phyloP scores from a whole-genome alignment of 78 protist genomes.

The Dictyostelium discoideum region DNA sequence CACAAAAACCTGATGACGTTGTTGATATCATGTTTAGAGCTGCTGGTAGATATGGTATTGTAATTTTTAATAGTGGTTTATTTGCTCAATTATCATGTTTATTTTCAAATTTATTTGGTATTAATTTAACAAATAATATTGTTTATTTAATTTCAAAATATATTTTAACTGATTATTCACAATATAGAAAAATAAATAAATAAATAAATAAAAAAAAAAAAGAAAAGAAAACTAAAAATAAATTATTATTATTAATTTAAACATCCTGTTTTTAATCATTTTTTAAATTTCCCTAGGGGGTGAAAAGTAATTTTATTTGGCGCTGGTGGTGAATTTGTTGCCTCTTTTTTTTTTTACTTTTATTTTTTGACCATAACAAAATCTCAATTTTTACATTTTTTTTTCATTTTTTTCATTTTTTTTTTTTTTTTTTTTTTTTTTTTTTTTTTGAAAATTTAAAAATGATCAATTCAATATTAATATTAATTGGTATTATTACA shows the following conservation, averaged over 20 bases:
- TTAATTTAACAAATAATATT: slow-evolving; percentile 3
- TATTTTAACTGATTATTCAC: not conserved
- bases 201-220: not conserved
- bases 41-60: slow-evolving; percentile 23
- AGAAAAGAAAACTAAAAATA: too few species aligned
- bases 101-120: not conserved
- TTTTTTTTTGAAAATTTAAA: not conserved
- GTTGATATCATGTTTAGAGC: slow-evolving; percentile 34
- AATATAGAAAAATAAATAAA: too few species aligned
- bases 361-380: too few species aligned
- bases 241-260: too few species aligned
- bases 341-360: too few species aligned
- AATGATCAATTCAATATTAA: not conserved
- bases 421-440: too few species aligned
- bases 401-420: too few species aligned
- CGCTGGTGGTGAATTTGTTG: too few species aligned
- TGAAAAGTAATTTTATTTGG: too few species aligned
- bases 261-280: too few species aligned
- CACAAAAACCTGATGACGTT: slow-evolving; percentile 6
- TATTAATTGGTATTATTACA: not conserved
- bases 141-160: not conserved
- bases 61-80: slow-evolving; percentile 17
- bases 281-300: too few species aligned
- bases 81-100: slow-evolving; percentile 25
- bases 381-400: too few species aligned